Evolutionary conservation across 306 rosid species (phyloP).

Genomic region (Benincasa hispida): DNA sequence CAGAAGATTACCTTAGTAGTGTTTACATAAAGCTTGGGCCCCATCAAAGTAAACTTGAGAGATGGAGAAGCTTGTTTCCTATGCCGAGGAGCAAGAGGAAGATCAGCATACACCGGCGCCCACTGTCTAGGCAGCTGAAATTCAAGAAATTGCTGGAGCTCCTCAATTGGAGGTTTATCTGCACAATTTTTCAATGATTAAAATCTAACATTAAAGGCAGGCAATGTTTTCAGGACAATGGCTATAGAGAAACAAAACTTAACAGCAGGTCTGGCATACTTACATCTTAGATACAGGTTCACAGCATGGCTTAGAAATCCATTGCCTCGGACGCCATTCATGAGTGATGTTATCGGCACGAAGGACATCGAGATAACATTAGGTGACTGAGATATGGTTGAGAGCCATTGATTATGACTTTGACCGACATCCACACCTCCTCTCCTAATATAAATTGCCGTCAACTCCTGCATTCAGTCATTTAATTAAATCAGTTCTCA

Average conservation of each 20-base stretch:
- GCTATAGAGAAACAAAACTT: not conserved
- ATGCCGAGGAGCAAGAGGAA: slow-evolving; percentile 56
- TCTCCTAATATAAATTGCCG: slow-evolving; percentile 40
- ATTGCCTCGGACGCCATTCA: slow-evolving; percentile 54
- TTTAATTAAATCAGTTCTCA: not conserved
- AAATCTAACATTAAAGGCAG: not conserved
- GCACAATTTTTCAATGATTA: slow-evolving; percentile 18
- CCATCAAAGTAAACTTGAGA: slow-evolving; percentile 66
- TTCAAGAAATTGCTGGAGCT: slow-evolving; percentile 78
- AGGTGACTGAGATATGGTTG: slow-evolving; percentile 67
- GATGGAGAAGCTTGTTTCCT: slow-evolving; percentile 51
- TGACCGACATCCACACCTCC: slow-evolving; percentile 65
- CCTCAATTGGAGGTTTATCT: slow-evolving; percentile 90
- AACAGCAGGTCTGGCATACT: slow-evolving; percentile 15
- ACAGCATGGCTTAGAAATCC: slow-evolving; percentile 78
- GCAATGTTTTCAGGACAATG: too few relatives aligned
- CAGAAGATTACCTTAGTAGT: slow-evolving; percentile 49
- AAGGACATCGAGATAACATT: slow-evolving; percentile 65
- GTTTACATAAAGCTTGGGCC: slow-evolving; percentile 84
- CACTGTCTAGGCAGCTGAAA: slow-evolving; percentile 85
- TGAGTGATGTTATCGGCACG: slow-evolving; percentile 76
- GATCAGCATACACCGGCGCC: slow-evolving; percentile 84
- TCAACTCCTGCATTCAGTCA: slow-evolving; percentile 35
- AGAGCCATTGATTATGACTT: slow-evolving; percentile 67
- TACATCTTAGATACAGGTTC: slow-evolving; percentile 87